Conservation (phyloP, 176 grass and related monocot species). For the Olyra latifolia region DNA sequence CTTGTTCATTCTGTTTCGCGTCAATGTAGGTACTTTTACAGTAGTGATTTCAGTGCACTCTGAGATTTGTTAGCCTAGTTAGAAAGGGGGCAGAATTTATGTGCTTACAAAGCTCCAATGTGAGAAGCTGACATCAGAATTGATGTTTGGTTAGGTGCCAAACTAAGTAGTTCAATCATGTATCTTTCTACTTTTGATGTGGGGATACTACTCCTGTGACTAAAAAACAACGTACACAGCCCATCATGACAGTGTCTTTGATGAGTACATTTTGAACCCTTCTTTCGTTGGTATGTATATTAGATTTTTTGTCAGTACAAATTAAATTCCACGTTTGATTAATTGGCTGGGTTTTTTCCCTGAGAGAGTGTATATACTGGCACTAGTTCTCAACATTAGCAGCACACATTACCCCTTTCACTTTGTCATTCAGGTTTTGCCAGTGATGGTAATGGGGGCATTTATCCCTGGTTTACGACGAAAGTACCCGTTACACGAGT, state of each 20-base stretch:
- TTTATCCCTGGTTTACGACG: constrained; percentile 88
- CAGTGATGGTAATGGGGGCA: constrained; percentile 94
- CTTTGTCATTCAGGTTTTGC: constrained; percentile 52
- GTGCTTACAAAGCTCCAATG: background rate
- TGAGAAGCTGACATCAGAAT: background rate
- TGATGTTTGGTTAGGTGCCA: constrained; percentile 28
- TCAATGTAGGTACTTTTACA: background rate
- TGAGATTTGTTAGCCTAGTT: background rate
- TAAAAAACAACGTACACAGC: background rate
- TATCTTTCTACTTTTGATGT: constrained; percentile 7
- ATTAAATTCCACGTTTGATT: background rate
- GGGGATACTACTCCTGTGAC: background rate
- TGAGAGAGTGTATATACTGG: background rate
- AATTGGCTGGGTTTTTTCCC: background rate
- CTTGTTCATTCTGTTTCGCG: background rate
- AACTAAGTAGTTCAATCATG: background rate
- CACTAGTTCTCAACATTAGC: background rate
- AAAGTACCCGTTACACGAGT: constrained; percentile 78
- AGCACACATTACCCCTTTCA: background rate
- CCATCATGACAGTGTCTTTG: background rate
- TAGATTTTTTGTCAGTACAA: background rate
- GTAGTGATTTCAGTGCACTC: background rate
- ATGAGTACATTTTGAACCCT: background rate
- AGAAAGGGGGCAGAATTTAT: background rate
- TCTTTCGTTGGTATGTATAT: background rate